Percentiles rank a stretch among this genome's conserved stretches.
Evolutionary conservation across 148 eudicot species (phyloP).

Genomic region (Dysphania ambrosioides): DNA sequence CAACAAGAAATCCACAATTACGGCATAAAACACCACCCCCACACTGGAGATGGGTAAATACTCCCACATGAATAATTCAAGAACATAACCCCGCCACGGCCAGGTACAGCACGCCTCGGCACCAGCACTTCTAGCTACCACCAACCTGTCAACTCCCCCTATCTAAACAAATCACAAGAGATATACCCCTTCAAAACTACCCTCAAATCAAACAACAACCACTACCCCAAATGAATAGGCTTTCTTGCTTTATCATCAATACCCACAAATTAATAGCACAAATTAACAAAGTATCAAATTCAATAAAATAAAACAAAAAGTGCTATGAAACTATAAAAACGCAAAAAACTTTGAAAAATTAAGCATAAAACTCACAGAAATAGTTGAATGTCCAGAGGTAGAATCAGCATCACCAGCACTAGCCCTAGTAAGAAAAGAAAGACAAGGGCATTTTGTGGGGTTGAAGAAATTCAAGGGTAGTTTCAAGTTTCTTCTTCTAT

Average conservation of each 20-base stretch:
- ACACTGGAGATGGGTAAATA: background rate
- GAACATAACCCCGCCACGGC: background rate
- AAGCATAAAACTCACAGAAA: conserved; percentile 44
- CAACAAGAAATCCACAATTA: too few relatives aligned
- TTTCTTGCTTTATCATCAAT: background rate
- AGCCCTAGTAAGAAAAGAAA: conserved; percentile 30
- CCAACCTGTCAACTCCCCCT: background rate
- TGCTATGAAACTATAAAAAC: too few relatives aligned
- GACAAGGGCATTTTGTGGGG: conserved; percentile 21
- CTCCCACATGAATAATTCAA: background rate
- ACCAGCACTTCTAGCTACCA: background rate
- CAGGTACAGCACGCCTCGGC: background rate
- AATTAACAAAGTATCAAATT: background rate
- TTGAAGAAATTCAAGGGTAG: conserved; percentile 12
- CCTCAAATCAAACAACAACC: background rate
- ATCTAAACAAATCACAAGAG: background rate
- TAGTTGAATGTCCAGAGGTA: conserved; percentile 30
- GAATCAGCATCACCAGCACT: conserved; percentile 38
- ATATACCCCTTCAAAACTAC: background rate
- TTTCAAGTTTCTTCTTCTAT: conserved; percentile 2
- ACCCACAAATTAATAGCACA: background rate
- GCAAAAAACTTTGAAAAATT: background rate
- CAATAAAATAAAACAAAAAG: background rate
- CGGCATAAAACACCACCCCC: background rate
- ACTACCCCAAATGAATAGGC: background rate